Conservation (phyloP, 164 flowering plant species). For the Buxus sempervirens region DNA sequence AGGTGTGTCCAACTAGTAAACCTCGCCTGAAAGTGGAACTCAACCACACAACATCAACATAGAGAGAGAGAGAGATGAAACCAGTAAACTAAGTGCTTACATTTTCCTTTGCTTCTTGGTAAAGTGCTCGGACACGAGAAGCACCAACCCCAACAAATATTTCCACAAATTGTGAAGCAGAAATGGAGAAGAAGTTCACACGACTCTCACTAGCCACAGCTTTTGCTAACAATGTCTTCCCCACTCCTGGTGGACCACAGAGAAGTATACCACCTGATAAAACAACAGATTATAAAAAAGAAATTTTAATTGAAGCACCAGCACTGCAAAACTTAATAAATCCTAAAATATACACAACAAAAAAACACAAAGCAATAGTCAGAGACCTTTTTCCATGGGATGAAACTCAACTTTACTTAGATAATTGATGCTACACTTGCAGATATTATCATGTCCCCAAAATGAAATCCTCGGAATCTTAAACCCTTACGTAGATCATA, state of each 20-base stretch:
- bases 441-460: too few species aligned
- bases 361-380: not conserved
- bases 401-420: not conserved
- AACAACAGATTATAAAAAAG: slow-evolving; percentile 1
- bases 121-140: slow-evolving; percentile 92
- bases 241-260: slow-evolving; percentile 98
- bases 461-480: not conserved
- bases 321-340: not conserved
- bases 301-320: slow-evolving; percentile 2
- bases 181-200: slow-evolving; percentile 94
- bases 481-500: not conserved
- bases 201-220: slow-evolving; percentile 99
- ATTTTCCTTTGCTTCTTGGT: slow-evolving; percentile 88
- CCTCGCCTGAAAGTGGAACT: not conserved
- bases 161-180: slow-evolving; percentile 98
- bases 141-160: slow-evolving; percentile 99
- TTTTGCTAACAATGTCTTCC: slow-evolving; percentile 91
- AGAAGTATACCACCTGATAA: slow-evolving; percentile 92
- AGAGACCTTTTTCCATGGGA: not conserved
- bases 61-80: not conserved
- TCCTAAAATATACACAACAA: not conserved
- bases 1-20: too few species aligned
- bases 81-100: slow-evolving; percentile 31
- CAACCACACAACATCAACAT: not conserved
- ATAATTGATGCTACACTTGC: not conserved